Evolutionary conservation across 1,139 yeast species (phyloP).

Genomic region (Debaryomyces psychrophilus): DNA sequence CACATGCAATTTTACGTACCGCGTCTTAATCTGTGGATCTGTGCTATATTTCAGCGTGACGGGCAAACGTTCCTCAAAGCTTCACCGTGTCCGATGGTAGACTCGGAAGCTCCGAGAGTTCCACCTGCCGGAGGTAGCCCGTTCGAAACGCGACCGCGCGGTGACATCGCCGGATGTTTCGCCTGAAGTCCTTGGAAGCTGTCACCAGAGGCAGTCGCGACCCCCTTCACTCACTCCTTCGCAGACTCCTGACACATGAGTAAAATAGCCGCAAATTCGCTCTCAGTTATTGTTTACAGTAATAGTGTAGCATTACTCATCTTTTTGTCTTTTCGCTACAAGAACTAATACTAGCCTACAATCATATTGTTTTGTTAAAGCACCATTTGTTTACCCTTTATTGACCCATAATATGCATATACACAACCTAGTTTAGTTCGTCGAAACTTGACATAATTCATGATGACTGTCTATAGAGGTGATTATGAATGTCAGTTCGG

Average conservation of each 20-base stretch:
- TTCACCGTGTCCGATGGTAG: background rate
- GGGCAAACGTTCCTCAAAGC: background rate
- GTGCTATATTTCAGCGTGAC: background rate
- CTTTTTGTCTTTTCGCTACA: background rate
- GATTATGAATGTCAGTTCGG: slow-evolving; percentile 26
- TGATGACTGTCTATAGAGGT: slow-evolving; percentile 31
- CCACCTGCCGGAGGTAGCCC: background rate
- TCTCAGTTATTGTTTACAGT: background rate
- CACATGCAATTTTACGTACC: background rate
- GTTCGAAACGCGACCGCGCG: background rate
- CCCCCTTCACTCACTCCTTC: too few species aligned
- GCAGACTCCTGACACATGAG: background rate
- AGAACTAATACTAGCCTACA: background rate
- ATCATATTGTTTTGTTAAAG: background rate
- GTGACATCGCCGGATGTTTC: background rate
- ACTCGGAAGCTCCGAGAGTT: background rate
- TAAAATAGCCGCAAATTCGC: slow-evolving; percentile 9
- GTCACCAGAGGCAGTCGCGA: too few species aligned
- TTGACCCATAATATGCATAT: slow-evolving; percentile 8
- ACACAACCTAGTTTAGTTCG: slow-evolving; percentile 6
- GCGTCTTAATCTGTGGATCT: background rate
- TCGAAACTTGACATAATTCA: slow-evolving; percentile 28
- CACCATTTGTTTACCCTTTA: slow-evolving; percentile 1
- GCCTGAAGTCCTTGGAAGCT: background rate
- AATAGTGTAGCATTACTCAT: slow-evolving; percentile 9